Evolutionary conservation across 495 filamentous ascomycete species (phyloP).

Genomic region (Neurospora discreta): DNA sequence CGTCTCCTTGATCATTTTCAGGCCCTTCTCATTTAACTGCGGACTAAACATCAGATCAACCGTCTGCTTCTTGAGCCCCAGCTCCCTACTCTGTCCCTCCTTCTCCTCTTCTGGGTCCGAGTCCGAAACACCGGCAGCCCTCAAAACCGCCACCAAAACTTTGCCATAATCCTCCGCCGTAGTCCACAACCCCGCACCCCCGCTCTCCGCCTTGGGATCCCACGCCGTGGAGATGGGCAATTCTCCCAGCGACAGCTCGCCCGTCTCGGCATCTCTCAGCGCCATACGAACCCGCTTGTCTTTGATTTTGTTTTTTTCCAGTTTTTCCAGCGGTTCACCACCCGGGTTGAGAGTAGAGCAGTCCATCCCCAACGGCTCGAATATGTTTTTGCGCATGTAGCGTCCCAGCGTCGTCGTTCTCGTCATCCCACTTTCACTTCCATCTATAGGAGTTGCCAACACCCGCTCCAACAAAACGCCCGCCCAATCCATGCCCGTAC

Average conservation of each 20-base stretch:
- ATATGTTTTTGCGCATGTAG: slow-evolving; percentile 15
- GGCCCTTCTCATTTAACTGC: slow-evolving; percentile 28
- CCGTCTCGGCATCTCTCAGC: slow-evolving; percentile 1
- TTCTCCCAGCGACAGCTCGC: slow-evolving; percentile 1
- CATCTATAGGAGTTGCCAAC: background rate
- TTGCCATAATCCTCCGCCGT: slow-evolving; percentile 37
- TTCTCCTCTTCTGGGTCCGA: background rate
- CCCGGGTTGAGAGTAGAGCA: slow-evolving; percentile 9
- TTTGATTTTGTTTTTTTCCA: background rate
- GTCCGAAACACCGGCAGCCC: background rate
- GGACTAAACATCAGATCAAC: slow-evolving; percentile 42
- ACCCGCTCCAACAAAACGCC: slow-evolving; percentile 16
- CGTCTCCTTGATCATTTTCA: slow-evolving; percentile 5
- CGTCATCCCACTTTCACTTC: too few relatives aligned
- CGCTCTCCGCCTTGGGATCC: slow-evolving; percentile 21
- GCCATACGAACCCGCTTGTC: background rate
- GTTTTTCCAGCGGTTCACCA: background rate
- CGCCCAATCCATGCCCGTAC: slow-evolving; percentile 22
- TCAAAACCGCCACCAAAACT: slow-evolving; percentile 38
- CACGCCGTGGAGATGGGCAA: background rate
- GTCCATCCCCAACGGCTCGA: slow-evolving; percentile 13
- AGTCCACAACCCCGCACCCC: slow-evolving; percentile 43
- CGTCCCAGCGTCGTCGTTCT: slow-evolving; percentile 3
- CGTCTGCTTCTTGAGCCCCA: slow-evolving; percentile 15
- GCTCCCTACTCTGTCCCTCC: background rate